phyloP scores from a whole-genome alignment of 2,329 filamentous ascomycete species.

The Byssothecium circinans region DNA sequence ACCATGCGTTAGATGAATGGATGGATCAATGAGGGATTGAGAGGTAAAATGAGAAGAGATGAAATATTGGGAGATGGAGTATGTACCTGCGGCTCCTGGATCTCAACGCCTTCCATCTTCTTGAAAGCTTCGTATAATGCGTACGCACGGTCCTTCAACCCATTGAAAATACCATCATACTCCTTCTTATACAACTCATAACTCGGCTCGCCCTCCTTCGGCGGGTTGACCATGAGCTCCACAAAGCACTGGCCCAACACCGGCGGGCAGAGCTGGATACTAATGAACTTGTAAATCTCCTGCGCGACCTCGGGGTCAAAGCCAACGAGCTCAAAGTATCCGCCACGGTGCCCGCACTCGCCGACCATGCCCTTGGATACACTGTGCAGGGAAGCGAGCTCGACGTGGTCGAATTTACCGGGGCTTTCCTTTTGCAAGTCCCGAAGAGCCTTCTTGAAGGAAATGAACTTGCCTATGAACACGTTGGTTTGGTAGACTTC shows the following conservation, averaged over 20 bases:
- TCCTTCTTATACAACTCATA: conserved; percentile 82
- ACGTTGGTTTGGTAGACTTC: conserved; percentile 99
- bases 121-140: conserved; percentile 89
- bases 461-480: conserved; percentile 90
- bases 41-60: background rate
- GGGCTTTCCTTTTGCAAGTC: conserved; percentile 70
- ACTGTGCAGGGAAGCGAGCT: conserved; percentile 90
- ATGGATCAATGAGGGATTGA: conserved; percentile 2
- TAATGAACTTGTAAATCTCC: conserved; percentile 98
- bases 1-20: background rate
- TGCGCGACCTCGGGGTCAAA: conserved; percentile 84
- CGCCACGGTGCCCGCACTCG: conserved; percentile 95
- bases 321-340: conserved; percentile 93
- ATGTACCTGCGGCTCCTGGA: conserved; percentile 73
- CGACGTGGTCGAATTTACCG: conserved; percentile 78
- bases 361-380: conserved; percentile 98
- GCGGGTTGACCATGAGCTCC: conserved; percentile 97
- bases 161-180: conserved; percentile 78
- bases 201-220: conserved; percentile 77
- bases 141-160: conserved; percentile 75
- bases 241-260: conserved; percentile 96
- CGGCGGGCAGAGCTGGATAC: conserved; percentile 93
- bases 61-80: too few relatives aligned
- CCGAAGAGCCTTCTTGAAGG: conserved; percentile 88
- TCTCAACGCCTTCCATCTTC: conserved; percentile 94